These are phyloP conservation scores for Elaphomyces granulatus DNA, from an alignment of 495 filamentous ascomycete genomes.

Conservation along the genomic window DNA sequence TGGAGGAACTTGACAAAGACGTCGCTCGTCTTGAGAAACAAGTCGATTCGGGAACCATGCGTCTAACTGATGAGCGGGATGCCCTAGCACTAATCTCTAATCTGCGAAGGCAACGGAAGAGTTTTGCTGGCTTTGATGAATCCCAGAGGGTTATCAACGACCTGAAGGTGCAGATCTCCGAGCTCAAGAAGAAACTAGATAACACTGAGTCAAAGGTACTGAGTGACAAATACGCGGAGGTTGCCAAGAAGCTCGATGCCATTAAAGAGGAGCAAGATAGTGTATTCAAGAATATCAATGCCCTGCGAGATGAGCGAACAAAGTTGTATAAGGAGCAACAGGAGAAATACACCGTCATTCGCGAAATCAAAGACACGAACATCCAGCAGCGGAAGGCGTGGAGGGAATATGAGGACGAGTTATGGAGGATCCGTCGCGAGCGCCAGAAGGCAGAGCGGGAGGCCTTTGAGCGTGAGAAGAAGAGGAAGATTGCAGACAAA, in stretches of 20 bases:
- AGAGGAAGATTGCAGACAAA: conserved; percentile 68
- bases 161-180: conserved; percentile 68
- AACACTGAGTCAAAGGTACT: conserved; percentile 86
- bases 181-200: conserved; percentile 70
- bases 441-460: conserved; percentile 68
- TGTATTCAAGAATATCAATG: conserved; percentile 69
- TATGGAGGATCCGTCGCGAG: conserved; percentile 57
- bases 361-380: conserved; percentile 74
- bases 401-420: conserved; percentile 67
- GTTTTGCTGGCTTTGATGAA: conserved; percentile 68
- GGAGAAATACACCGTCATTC: conserved; percentile 64
- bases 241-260: conserved; percentile 70
- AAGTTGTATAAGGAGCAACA: conserved; percentile 71
- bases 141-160: conserved; percentile 73
- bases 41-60: conserved; percentile 77
- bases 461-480: conserved; percentile 52
- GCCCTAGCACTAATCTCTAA: conserved; percentile 65
- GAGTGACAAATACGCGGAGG: conserved; percentile 64
- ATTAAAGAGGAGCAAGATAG: conserved; percentile 86
- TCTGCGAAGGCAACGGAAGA: conserved; percentile 79
- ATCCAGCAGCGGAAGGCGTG: conserved; percentile 61
- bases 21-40: conserved; percentile 67
- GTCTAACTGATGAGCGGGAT: conserved; percentile 94
- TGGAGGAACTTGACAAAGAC: conserved; percentile 73
- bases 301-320: conserved; percentile 77